A percentile compares a stretch with the other conserved stretches of the same genome.
phyloP scores from a whole-genome alignment of 2,329 filamentous ascomycete species.

The Colletotrichum sidae region DNA sequence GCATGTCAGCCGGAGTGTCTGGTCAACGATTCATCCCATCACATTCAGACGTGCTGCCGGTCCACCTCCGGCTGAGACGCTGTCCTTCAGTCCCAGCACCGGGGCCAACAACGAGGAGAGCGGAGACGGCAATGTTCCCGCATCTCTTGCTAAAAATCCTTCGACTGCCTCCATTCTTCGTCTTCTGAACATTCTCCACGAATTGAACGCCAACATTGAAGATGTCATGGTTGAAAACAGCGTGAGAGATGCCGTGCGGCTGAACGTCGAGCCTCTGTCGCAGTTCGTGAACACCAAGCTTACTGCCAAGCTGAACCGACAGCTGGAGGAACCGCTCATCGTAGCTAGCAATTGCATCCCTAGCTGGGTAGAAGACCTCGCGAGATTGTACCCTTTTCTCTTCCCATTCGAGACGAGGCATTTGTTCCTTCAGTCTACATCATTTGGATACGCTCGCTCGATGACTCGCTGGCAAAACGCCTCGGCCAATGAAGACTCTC shows the following conservation, averaged over 20 bases:
- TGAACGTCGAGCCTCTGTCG: constrained; percentile 85
- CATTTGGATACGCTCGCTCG: constrained; percentile 95
- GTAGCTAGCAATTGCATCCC: constrained; percentile 97
- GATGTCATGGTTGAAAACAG: constrained; percentile 83
- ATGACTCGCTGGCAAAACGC: constrained; percentile 98
- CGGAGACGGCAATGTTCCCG: constrained; percentile 71
- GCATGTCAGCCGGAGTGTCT: constrained; percentile 79
- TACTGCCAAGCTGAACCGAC: constrained; percentile 96
- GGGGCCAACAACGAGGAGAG: constrained; percentile 64
- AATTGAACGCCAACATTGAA: constrained; percentile 92
- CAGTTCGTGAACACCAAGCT: constrained; percentile 99
- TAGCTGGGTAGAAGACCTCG: constrained; percentile 94
- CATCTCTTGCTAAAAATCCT: constrained; percentile 84
- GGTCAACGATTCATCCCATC: constrained; percentile 90
- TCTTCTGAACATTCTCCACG: constrained; percentile 89
- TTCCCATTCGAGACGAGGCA: constrained; percentile 99
- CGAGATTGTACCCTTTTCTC: constrained; percentile 92
- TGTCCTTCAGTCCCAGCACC: constrained; percentile 65
- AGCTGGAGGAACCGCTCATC: constrained; percentile 95
- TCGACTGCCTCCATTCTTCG: constrained; percentile 89
- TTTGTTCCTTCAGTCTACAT: constrained; percentile 96
- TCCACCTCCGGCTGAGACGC: constrained; percentile 80
- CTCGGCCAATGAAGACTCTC: constrained; percentile 82
- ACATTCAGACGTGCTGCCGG: constrained; percentile 90
- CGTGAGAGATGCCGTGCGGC: constrained; percentile 70